phyloP scores from a whole-genome alignment of 2,329 filamentous ascomycete species.

The Endothia cerciana region DNA sequence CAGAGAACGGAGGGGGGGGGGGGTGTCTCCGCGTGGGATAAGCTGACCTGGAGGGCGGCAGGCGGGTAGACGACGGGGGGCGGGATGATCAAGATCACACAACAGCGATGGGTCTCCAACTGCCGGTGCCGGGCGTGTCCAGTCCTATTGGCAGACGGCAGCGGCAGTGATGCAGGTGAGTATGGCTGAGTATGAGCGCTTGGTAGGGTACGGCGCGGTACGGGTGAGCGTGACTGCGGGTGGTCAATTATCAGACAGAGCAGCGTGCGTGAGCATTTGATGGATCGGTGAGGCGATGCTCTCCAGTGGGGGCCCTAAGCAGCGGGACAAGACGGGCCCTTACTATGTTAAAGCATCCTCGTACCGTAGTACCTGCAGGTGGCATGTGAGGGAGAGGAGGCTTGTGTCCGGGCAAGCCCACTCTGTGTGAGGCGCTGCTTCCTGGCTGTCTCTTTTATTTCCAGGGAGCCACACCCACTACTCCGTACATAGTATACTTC shows the following conservation, averaged over 20 bases:
- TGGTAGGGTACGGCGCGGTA: not conserved
- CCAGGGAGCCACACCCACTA: not conserved
- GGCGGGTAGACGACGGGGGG: not conserved
- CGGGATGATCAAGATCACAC: conserved; percentile 7
- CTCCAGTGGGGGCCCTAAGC: not conserved
- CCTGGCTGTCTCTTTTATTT: not conserved
- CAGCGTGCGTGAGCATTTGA: not conserved
- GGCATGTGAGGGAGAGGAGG: conserved; percentile 1
- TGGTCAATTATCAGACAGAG: not conserved
- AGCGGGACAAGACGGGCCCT: not conserved
- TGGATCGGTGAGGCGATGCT: not conserved
- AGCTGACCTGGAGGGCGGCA: not conserved
- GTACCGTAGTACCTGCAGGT: conserved; percentile 7
- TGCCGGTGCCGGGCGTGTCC: not conserved
- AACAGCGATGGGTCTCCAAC: not conserved
- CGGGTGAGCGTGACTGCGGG: not conserved
- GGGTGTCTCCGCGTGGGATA: not conserved
- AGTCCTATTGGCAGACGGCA: not conserved
- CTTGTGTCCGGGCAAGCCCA: conserved; percentile 5
- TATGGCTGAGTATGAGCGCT: not conserved
- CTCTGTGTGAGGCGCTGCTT: not conserved
- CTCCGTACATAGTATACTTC: not conserved
- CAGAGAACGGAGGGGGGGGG: not conserved
- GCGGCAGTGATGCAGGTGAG: conserved; percentile 1
- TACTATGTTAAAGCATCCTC: not conserved